phyloP scores from a whole-genome alignment of 495 filamentous ascomycete species.

The Lasiosphaeria ovina region DNA sequence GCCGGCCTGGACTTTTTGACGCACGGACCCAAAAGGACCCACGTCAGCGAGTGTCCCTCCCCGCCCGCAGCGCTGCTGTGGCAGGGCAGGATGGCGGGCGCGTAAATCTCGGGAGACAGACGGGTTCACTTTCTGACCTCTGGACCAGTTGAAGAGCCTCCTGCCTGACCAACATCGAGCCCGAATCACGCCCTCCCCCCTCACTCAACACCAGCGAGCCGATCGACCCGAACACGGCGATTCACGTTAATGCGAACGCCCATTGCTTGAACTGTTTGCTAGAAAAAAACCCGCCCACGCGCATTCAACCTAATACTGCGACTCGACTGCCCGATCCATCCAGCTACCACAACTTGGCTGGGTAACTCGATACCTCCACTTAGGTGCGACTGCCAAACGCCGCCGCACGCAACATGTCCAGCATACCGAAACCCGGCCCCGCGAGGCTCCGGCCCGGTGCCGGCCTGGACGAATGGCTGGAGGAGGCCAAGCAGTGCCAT shows the following conservation, averaged over 20 bases:
- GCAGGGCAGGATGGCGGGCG: constrained; percentile 3
- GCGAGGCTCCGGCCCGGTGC: constrained; percentile 78
- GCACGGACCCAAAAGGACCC: too few species aligned
- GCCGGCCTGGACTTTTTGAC: too few species aligned
- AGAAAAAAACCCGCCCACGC: too few species aligned
- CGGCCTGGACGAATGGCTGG: constrained; percentile 93
- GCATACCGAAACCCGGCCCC: constrained; percentile 76
- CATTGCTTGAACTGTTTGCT: too few species aligned
- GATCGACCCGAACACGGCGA: constrained; percentile 1
- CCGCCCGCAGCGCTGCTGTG: too few species aligned
- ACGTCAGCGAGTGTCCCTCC: too few species aligned
- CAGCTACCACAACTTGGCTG: too few species aligned
- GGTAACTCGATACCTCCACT: too few species aligned
- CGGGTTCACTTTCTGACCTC: neutral
- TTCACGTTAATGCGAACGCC: neutral
- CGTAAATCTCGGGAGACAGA: constrained; percentile 20
- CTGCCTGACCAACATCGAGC: neutral
- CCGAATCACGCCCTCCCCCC: neutral
- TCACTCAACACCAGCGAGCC: neutral
- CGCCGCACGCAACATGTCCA: constrained; percentile 27
- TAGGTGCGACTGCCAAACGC: neutral
- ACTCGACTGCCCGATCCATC: too few species aligned
- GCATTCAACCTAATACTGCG: too few species aligned
- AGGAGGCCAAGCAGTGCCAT: constrained; percentile 92
- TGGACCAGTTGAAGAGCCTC: neutral